Conservation (phyloP, 371 early-diverging fungal species). For the Quaeritorhiza haematococci region DNA sequence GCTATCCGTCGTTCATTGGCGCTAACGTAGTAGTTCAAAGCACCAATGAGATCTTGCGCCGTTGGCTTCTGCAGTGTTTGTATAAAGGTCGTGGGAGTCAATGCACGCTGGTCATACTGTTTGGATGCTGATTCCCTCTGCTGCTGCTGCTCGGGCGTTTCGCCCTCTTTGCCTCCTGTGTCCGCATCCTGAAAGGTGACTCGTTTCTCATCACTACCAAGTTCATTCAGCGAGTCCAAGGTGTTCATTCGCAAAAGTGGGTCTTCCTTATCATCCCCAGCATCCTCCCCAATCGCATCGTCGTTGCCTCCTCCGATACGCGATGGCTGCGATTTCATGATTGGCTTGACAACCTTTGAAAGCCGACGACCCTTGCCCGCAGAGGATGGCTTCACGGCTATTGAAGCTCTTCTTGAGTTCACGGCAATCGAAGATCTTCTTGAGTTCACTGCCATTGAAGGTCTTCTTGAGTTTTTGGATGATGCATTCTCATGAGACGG, state of each 20-base stretch:
- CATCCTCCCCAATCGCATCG: constrained; percentile 1
- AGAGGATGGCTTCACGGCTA: too few species aligned
- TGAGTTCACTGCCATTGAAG: not conserved
- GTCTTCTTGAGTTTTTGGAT: constrained; percentile 1
- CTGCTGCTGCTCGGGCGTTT: not conserved
- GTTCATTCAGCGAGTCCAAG: not conserved
- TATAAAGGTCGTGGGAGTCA: too few species aligned
- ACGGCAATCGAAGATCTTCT: not conserved
- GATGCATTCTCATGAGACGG: not conserved
- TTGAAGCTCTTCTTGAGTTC: too few species aligned
- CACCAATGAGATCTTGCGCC: constrained; percentile 26
- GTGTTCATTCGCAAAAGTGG: not conserved
- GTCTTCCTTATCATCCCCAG: not conserved
- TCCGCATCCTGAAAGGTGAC: not conserved
- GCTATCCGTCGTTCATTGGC: constrained; percentile 11
- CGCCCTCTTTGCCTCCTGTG: not conserved
- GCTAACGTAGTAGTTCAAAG: constrained; percentile 28
- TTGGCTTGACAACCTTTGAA: not conserved
- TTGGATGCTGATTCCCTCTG: constrained; percentile 6
- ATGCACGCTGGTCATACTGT: too few species aligned
- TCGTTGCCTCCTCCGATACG: not conserved
- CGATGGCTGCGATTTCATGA: not conserved
- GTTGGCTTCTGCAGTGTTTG: constrained; percentile 35
- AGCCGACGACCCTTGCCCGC: too few species aligned
- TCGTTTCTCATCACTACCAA: not conserved